Base-by-base conservation (phyloP, 2,329 filamentous ascomycete species). In the Fusarium sp. region DNA sequence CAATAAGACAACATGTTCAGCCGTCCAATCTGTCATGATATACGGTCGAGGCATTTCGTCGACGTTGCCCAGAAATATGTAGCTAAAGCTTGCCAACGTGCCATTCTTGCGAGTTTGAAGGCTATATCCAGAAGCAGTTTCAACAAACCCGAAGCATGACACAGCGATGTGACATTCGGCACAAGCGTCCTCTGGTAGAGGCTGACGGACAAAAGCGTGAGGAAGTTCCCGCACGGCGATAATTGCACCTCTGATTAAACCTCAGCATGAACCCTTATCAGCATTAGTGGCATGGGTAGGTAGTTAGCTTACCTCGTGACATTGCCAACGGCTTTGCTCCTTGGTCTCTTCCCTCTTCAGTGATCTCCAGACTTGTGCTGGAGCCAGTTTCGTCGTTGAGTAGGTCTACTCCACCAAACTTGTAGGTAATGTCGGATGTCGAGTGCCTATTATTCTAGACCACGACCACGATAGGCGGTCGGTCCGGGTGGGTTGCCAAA, bases 221-320 rank as follows among this genome's bases (percentile, higher is more conserved):
- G 35, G 21, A n/a, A 54, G 4, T 14, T 41, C 8, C 51, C 51
- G 25, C 51, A 54, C 0, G 51, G 15, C 5, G 51, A 54, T 21
- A 54, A 54, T 19, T 54, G 35, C 5, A 54, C 2, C 5, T 54
- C 51, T 54, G 18, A 14, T 10, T 19, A 19, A 10, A 29, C 4
- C 8, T 54, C 19, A 54, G 21, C 21, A 18, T 18, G 8, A 23
- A 23, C 14, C 3, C 1, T 7, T 8, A 29, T 14, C 10, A 4
- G 29, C 16, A 2, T 9, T 21, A 2, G 6, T 39, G 18, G 4
- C 3, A n/a, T 14, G 7, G 2, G 8, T 37, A 10, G 10, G 3
- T n/a, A 7, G 5, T 27, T 12, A 5, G 8, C 2, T 38, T 39
- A 54, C 51, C 51, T 38, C 51, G 51, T 10, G 51, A 54, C 5